phyloP scores from a whole-genome alignment of 176 grass and related monocot genomes.

The Oryza meyeriana region DNA sequence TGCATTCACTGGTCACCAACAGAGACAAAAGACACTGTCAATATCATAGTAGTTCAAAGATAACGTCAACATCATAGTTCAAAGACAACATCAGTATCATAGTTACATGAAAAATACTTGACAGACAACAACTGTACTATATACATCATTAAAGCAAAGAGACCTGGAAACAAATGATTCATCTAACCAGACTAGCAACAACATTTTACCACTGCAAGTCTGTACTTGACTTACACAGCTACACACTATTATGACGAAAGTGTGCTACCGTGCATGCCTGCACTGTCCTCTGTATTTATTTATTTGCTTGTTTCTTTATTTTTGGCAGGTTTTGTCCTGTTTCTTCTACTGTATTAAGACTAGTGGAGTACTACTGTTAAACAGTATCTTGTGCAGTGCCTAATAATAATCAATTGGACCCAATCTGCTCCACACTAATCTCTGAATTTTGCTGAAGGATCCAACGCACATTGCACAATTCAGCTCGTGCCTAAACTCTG shows the following conservation, averaged over 20 bases:
- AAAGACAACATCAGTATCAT: background rate
- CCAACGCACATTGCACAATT: background rate
- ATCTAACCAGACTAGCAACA: background rate
- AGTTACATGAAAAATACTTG: background rate
- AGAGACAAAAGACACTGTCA: background rate
- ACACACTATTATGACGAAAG: background rate
- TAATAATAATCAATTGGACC: background rate
- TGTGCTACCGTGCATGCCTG: background rate
- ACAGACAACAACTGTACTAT: background rate
- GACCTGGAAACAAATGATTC: background rate
- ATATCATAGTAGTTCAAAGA: background rate
- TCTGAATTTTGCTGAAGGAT: background rate
- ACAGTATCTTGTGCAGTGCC: background rate
- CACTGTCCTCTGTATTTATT: background rate
- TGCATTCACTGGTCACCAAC: conserved; percentile 56
- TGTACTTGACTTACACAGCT: background rate
- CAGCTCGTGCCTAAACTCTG: background rate
- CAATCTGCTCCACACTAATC: background rate
- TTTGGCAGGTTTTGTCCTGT: conserved; percentile 8
- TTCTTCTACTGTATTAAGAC: background rate
- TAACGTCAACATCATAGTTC: background rate
- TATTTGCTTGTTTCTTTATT: background rate
- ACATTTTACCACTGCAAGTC: background rate
- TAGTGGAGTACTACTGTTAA: background rate
- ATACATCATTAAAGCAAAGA: background rate